Conservation (phyloP, 1,284 basidiomycete species). For the Rhodofomes roseus region DNA sequence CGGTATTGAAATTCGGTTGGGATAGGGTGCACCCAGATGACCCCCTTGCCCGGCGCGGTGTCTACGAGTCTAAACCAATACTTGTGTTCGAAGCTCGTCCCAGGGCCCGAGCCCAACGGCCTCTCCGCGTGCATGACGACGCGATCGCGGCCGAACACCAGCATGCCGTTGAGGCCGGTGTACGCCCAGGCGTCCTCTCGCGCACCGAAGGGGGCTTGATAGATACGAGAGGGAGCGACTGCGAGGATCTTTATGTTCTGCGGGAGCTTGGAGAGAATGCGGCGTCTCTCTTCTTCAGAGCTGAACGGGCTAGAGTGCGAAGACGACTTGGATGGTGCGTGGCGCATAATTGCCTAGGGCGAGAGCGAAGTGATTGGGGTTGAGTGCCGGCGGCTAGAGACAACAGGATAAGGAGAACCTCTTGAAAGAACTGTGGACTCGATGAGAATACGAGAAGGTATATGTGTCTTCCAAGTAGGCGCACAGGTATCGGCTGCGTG, state of each 20-base stretch:
- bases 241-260: constrained; percentile 24
- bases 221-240: constrained; percentile 39
- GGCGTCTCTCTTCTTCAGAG: constrained; percentile 18
- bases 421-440: too few relatives aligned
- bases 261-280: constrained; percentile 27
- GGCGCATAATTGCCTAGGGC: not conserved
- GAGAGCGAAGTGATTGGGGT: too few relatives aligned
- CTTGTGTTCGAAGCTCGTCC: constrained; percentile 18
- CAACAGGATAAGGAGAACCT: not conserved
- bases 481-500: not conserved
- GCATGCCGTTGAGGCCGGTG: constrained; percentile 66
- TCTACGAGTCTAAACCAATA: constrained; percentile 79
- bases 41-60: constrained; percentile 58
- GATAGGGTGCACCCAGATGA: constrained; percentile 88
- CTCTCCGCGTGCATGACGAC: constrained; percentile 28
- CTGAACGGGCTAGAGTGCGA: not conserved
- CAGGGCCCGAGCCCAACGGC: constrained; percentile 14
- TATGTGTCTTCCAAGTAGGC: not conserved
- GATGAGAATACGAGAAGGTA: not conserved
- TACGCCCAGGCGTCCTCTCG: constrained; percentile 61
- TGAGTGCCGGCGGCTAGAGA: not conserved
- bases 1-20: constrained; percentile 79
- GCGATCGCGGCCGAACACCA: constrained; percentile 69
- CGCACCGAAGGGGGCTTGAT: constrained; percentile 49
- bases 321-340: not conserved